Evolutionary conservation across 768 basidiomycete species (phyloP).

Genomic region (Termitomyces sp.): DNA sequence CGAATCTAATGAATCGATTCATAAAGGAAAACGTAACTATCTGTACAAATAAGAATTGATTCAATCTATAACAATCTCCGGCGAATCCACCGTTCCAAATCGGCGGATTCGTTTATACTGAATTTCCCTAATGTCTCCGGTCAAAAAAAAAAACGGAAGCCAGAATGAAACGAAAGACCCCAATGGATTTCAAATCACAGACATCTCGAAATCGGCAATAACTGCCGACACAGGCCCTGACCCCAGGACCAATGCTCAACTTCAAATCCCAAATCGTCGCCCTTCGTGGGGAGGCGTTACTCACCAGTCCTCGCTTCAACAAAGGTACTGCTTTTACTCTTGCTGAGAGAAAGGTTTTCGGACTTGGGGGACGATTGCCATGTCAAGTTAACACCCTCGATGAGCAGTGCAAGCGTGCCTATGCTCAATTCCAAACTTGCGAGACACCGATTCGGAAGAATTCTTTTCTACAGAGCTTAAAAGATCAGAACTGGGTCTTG

Average conservation of each 20-base stretch:
- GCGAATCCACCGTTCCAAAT: too few relatives aligned
- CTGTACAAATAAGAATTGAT: too few relatives aligned
- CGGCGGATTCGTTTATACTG: too few relatives aligned
- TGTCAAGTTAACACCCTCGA: constrained; percentile 59
- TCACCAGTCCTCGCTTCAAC: constrained; percentile 65
- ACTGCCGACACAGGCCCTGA: too few relatives aligned
- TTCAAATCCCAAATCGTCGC: constrained; percentile 27
- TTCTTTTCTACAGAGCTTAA: constrained; percentile 69
- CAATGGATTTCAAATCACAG: too few relatives aligned
- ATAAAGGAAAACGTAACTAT: too few relatives aligned
- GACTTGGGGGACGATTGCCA: constrained; percentile 48
- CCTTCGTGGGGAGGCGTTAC: constrained; percentile 55
- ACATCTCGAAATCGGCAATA: too few relatives aligned
- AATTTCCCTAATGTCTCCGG: too few relatives aligned
- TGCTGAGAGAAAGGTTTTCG: constrained; percentile 66
- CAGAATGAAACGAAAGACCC: too few relatives aligned
- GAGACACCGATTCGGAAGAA: constrained; percentile 50
- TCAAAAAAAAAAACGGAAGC: too few relatives aligned
- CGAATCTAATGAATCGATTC: too few relatives aligned
- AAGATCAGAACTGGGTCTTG: constrained; percentile 77
- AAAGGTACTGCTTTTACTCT: constrained; percentile 76
- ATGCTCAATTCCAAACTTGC: constrained; percentile 46
- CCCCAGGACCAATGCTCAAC: not conserved
- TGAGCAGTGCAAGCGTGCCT: constrained; percentile 72
- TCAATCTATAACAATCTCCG: too few relatives aligned